Conservation (phyloP, 2,329 filamentous ascomycete genomes). For the Diaporthe humulicola region DNA sequence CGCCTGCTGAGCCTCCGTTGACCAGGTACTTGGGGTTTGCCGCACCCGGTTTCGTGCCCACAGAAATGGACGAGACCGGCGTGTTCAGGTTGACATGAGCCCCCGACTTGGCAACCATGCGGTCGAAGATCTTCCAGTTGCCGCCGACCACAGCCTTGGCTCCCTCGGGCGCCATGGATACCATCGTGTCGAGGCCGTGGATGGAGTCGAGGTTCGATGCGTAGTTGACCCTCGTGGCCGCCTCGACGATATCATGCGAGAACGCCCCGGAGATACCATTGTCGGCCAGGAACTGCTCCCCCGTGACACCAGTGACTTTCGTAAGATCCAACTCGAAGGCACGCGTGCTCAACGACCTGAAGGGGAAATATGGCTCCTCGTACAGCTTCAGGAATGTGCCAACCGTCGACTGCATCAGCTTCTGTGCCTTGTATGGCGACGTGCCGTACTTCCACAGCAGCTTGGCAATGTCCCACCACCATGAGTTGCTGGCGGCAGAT, state of each 20-base stretch:
- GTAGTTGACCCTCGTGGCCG: conserved; percentile 94
- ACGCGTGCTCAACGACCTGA: conserved; percentile 78
- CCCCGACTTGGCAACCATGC: conserved; percentile 77
- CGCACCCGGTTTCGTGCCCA: conserved; percentile 56
- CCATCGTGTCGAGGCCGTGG: conserved; percentile 90
- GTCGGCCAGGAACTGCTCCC: conserved; percentile 76
- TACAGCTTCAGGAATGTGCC: conserved; percentile 85
- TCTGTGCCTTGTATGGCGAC: conserved; percentile 80
- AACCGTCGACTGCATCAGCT: conserved; percentile 79
- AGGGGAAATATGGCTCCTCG: conserved; percentile 85
- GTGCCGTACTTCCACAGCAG: conserved; percentile 88
- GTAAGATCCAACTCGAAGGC: conserved; percentile 77
- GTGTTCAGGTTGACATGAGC: conserved; percentile 76
- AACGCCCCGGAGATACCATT: conserved; percentile 76
- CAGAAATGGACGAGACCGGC: conserved; percentile 72
- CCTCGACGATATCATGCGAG: conserved; percentile 86
- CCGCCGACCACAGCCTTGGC: conserved; percentile 84
- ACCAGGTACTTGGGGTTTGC: conserved; percentile 63
- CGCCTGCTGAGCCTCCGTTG: conserved; percentile 52
- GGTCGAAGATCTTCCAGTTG: conserved; percentile 95
- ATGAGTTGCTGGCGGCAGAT: conserved; percentile 68
- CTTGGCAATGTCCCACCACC: conserved; percentile 86
- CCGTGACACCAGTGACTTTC: conserved; percentile 77
- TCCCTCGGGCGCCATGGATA: conserved; percentile 90
- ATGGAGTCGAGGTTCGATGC: conserved; percentile 89